Base-by-base conservation (phyloP, 2,329 filamentous ascomycete species). In the Cladophialophora exuberans region DNA sequence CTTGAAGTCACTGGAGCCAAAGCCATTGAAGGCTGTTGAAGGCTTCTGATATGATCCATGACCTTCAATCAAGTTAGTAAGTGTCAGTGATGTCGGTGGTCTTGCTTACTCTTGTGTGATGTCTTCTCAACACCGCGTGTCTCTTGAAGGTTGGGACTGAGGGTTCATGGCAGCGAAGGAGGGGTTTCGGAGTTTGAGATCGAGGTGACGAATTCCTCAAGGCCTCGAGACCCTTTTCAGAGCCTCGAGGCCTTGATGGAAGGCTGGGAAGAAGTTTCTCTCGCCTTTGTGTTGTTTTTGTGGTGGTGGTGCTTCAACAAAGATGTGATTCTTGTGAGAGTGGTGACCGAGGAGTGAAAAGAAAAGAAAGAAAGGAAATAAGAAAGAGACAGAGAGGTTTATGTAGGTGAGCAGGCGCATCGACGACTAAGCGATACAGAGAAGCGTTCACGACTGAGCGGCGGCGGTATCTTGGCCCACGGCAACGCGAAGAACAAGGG, bases 371-470 rank as follows among this genome's bases (percentile, higher is more conserved):
- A 7, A 4, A 11, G 41, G 41, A n/a, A n/a, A 10, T 15, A 10
- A 3, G 11, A 44, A 13, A 15, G 35, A 50, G 23, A 30, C n/a
- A 35, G 26, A 33, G 7, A 44, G 18, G 18, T 26, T 23, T 31
- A 18, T 31, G 42, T 30, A 22, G 42, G 42, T 43, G 22, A n/a
- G 35, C 35, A 13, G 23, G 25, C 11, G n/a, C 35, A 25, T 15
- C 50, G 50, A 18, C 51, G 51, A 54, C 51, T 42, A 54, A 54
- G 51, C 51, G 33, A 25, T 28, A 6, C n/a, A 26, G 41, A 13
- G 23, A 25, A 44, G 10, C 22, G 35, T 41, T 23, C 18, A 25
- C 15, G 38, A 41, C 9, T 13, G 15, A 5, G 36, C 9, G 36
- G 33, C 33, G 11, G 6, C 38, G 38, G 15, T 13, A 23, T 42